Conservation (phyloP, 2,329 filamentous ascomycete genomes). For the Colletotrichum scovillei region DNA sequence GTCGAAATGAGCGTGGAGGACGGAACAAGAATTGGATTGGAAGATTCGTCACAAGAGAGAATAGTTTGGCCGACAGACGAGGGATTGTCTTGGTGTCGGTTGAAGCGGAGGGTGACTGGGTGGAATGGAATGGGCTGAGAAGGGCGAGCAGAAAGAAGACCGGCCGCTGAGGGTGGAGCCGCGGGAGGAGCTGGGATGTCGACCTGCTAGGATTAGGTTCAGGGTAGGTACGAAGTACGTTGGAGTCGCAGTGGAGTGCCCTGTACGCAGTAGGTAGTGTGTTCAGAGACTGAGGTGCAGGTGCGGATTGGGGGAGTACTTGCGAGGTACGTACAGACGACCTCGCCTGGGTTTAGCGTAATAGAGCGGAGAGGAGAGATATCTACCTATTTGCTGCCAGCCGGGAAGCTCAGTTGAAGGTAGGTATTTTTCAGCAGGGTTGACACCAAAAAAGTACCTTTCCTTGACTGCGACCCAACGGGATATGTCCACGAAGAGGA, state of each 20-base stretch:
- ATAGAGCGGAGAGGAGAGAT: neutral
- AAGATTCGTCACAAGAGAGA: conserved; percentile 2
- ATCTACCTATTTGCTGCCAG: neutral
- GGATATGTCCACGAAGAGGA: conserved; percentile 13
- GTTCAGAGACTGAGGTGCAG: neutral
- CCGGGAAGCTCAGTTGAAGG: too few species aligned
- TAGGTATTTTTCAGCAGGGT: neutral
- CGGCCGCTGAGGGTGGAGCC: conserved; percentile 25
- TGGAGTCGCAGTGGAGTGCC: conserved; percentile 22
- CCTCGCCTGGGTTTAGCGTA: conserved; percentile 10
- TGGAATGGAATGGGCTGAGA: conserved; percentile 30
- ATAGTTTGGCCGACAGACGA: neutral
- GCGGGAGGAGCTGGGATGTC: conserved; percentile 35
- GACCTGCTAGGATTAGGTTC: conserved; percentile 19
- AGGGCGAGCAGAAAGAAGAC: conserved; percentile 34
- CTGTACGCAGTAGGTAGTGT: too few species aligned
- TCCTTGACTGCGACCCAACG: neutral
- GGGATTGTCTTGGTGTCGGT: conserved; percentile 17
- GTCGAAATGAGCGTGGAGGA: conserved; percentile 13
- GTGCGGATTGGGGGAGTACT: conserved; percentile 6
- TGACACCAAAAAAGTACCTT: neutral
- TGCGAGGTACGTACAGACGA: conserved; percentile 15
- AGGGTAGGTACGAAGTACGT: conserved; percentile 17
- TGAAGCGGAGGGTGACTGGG: conserved; percentile 23
- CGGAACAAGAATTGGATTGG: neutral